Conservation (phyloP, 106 monocot species). For the Apostasia ramifera region DNA sequence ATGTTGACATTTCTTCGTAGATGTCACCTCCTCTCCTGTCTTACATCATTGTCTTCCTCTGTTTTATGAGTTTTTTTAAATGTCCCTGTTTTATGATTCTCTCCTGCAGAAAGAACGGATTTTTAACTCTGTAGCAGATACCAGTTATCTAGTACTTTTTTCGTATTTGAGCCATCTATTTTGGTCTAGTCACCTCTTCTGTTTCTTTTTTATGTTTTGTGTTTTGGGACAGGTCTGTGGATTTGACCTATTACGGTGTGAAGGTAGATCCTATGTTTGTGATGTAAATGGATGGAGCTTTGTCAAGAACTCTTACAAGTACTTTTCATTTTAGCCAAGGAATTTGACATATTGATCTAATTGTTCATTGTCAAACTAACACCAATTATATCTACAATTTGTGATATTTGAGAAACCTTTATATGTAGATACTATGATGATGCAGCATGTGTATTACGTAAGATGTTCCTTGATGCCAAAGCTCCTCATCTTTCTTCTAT, state of each 20-base stretch:
- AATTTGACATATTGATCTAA: neutral
- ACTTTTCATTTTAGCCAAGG: conserved; percentile 1
- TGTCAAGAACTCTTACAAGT: conserved; percentile 99
- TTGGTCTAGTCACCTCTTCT: neutral
- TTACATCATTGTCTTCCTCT: too few relatives aligned
- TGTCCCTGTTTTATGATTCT: neutral
- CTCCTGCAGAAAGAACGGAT: neutral
- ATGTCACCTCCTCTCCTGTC: too few relatives aligned
- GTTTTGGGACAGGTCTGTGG: conserved; percentile 74
- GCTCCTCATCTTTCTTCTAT: conserved; percentile 97
- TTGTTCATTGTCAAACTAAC: neutral
- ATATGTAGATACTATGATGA: conserved; percentile 92
- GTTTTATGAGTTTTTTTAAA: too few relatives aligned
- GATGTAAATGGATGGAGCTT: conserved; percentile 99
- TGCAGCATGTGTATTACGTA: conserved; percentile 89
- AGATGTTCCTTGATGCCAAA: conserved; percentile 98
- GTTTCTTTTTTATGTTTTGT: neutral
- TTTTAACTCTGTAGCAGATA: neutral
- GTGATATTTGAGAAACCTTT: conserved; percentile 5
- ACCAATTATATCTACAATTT: neutral
- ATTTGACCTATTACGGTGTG: conserved; percentile 91
- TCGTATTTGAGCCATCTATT: neutral
- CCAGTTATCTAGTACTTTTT: neutral
- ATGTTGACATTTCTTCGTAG: too few relatives aligned
- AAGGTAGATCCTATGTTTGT: conserved; percentile 98